phyloP scores from a whole-genome alignment of 495 filamentous ascomycete genomes.

The Thermochaetoides thermophila region DNA sequence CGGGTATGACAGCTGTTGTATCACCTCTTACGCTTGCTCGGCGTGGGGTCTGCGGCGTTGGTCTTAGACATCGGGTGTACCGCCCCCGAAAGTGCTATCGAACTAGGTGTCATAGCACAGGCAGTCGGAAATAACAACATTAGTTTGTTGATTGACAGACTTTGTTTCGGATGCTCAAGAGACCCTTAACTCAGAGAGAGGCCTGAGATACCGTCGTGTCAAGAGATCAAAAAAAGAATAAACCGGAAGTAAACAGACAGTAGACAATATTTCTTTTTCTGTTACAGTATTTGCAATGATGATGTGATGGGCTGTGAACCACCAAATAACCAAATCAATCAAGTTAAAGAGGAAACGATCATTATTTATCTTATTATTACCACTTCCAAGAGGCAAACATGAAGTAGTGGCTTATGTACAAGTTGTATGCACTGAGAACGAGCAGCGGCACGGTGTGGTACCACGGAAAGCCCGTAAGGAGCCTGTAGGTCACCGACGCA shows the following conservation, averaged over 20 bases:
- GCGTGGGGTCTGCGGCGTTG: too few species aligned
- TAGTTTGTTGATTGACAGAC: too few species aligned
- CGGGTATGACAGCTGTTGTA: too few species aligned
- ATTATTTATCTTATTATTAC: conserved; percentile 2
- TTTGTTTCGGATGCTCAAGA: too few species aligned
- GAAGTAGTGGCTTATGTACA: conserved; percentile 19
- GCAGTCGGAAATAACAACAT: too few species aligned
- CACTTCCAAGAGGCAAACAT: conserved; percentile 16
- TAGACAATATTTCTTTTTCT: neutral
- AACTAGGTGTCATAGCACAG: too few species aligned
- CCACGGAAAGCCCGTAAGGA: conserved; percentile 11
- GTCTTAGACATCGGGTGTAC: too few species aligned
- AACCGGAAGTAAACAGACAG: neutral
- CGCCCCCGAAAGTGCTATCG: too few species aligned
- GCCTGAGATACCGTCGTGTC: neutral
- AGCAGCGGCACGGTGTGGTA: conserved; percentile 18
- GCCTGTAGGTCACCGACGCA: conserved; percentile 12
- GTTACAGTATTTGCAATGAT: neutral
- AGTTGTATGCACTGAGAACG: conserved; percentile 16
- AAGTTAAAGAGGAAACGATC: neutral
- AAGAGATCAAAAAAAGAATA: neutral
- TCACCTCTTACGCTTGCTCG: too few species aligned
- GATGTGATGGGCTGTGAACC: too few species aligned
- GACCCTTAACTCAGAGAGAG: too few species aligned
- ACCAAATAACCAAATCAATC: neutral